Conservation (phyloP, 176 grass and related monocot genomes). For the Ensete glaucum region DNA sequence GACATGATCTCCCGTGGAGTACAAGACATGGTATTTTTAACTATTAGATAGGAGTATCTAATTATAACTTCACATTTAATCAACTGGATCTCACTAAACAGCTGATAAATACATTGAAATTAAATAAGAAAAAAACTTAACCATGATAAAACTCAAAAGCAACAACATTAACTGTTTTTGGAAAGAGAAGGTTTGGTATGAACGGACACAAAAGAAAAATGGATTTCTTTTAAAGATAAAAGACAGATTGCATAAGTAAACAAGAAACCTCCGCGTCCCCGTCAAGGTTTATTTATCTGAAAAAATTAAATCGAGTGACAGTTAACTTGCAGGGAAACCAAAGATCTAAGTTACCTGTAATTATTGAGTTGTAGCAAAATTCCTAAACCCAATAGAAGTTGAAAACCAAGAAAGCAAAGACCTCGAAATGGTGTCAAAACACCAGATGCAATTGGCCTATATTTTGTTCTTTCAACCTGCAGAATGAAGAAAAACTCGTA, state of each 20-base stretch:
- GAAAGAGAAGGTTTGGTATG: too few relatives aligned
- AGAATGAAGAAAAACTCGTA: background rate
- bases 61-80: too few relatives aligned
- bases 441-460: constrained; percentile 66
- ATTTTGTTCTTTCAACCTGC: constrained; percentile 72
- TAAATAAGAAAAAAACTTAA: too few relatives aligned
- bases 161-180: too few relatives aligned
- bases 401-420: constrained; percentile 57
- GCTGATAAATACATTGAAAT: too few relatives aligned
- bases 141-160: too few relatives aligned
- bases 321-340: background rate
- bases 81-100: too few relatives aligned
- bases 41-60: background rate
- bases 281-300: background rate
- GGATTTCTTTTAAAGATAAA: too few relatives aligned
- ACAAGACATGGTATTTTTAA: background rate
- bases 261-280: background rate
- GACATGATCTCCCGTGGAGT: too few relatives aligned
- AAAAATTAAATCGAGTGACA: background rate
- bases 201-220: too few relatives aligned
- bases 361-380: constrained; percentile 82
- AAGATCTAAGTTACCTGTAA: constrained; percentile 40
- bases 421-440: constrained; percentile 46
- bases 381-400: constrained; percentile 61
- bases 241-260: background rate